Evolutionary conservation across 73 alveolate species (phyloP), one percentile per base, ranked within the genome.

Genomic region (Paraurostyla sp.): DNA sequence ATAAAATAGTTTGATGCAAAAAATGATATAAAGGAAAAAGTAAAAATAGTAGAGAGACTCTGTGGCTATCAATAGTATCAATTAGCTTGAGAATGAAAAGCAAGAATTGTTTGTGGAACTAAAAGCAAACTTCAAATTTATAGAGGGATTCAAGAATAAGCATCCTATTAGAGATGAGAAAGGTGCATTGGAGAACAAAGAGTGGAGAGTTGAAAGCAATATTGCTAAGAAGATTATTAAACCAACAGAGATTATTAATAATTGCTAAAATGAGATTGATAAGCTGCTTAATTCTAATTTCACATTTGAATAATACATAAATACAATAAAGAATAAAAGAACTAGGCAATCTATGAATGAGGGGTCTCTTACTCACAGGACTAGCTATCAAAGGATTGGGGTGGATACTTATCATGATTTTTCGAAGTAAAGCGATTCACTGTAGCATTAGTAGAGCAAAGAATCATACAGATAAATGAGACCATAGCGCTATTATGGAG

Each of bases 181-280:
- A 30, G 82, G 82, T 6, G 15, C 41, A 11, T 30, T 65, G 16
- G 41, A 65, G 38, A 65, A 65, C 25, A 65, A 65, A 38, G 82
- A 65, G 25, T 65, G 82, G 82, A 32, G 82, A 38, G 36, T 65
- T 9, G 82, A 65, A 6, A 65, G 82, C 58, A 65, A 65, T 38
- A 65, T 65, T 18, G 59, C 35, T 9, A 65, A 65, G 41, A 65
- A 65, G 82, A 65, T 65, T 15, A 65, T 65, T 16, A 65, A 65
- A 20, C 82, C 82, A 18, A 65, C 82, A 1, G 15, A 40, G 36
- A 65, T 38, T 9, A 35, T 65, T 18, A 22, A 56, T 7, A 2
- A 33, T 22, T 65, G 82, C 36, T 36, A 16, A 38, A 38, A 65
- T 32, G 42, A 65, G 15, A 35, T 65, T 38, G 82, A 65, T n/a